Evolutionary conservation across 306 rosid genomes (phyloP).

Genomic region (Citrullus mucosospermus): DNA sequence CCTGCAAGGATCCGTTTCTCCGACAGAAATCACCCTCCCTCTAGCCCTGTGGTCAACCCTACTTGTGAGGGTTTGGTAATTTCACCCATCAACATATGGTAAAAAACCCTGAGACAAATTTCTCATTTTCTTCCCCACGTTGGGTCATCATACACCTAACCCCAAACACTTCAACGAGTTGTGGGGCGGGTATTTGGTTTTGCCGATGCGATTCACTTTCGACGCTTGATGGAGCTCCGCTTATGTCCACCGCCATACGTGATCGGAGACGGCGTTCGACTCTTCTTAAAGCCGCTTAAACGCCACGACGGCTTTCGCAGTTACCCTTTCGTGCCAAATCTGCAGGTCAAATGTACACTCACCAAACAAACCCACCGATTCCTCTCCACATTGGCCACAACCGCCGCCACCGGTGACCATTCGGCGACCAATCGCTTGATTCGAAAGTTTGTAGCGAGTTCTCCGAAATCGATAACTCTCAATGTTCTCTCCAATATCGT

Average conservation of each 20-base stretch:
- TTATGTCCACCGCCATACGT: neutral
- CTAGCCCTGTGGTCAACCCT: too few species aligned
- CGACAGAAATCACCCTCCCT: too few species aligned
- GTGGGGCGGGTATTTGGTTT: neutral
- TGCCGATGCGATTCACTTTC: neutral
- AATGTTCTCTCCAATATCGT: constrained; percentile 53
- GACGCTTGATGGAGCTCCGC: neutral
- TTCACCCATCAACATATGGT: too few species aligned
- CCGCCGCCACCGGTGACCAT: constrained; percentile 19
- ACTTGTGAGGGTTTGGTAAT: too few species aligned
- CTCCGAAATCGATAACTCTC: constrained; percentile 53
- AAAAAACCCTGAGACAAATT: too few species aligned
- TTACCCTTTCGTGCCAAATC: neutral
- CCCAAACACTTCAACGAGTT: too few species aligned
- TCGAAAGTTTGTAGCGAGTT: constrained; percentile 30
- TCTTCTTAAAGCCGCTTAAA: neutral
- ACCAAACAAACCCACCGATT: constrained; percentile 63
- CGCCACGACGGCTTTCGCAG: neutral
- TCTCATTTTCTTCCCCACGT: too few species aligned
- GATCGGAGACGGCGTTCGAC: neutral
- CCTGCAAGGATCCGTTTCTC: too few species aligned
- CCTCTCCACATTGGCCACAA: constrained; percentile 40
- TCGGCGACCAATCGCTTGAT: constrained; percentile 32
- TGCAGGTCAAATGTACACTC: constrained; percentile 12
- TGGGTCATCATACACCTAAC: too few species aligned